Conservation (phyloP, 83 land plant species). For the Thuja plicata region DNA sequence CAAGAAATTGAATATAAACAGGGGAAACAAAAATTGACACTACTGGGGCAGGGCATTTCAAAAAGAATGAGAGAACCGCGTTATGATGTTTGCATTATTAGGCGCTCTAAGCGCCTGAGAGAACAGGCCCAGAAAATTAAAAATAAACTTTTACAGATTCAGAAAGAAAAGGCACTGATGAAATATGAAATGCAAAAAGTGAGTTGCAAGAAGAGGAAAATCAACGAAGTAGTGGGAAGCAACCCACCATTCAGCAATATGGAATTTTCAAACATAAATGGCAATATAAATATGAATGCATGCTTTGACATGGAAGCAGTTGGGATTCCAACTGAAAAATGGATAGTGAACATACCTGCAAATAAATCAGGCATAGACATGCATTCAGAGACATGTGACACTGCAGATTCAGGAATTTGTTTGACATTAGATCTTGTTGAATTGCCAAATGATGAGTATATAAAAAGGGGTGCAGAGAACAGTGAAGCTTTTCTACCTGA, state of each 20-base stretch:
- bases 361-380: background rate
- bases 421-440: background rate
- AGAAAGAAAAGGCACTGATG: background rate
- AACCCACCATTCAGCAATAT: background rate
- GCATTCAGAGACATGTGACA: background rate
- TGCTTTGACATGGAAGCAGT: background rate
- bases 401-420: background rate
- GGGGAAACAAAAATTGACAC: constrained; percentile 1
- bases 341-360: background rate
- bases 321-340: background rate
- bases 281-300: background rate
- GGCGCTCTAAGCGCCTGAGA: background rate
- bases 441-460: background rate
- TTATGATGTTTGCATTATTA: background rate
- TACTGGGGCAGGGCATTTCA: background rate
- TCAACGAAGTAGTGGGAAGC: background rate
- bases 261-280: background rate
- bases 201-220: background rate
- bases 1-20: constrained; percentile 8
- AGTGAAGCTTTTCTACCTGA: background rate
- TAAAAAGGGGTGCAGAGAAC: background rate
- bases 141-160: background rate
- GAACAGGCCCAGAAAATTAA: background rate
- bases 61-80: background rate
- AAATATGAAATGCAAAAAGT: background rate